phyloP scores from a whole-genome alignment of 495 filamentous ascomycete genomes.

The Podospora pseudocomata region DNA sequence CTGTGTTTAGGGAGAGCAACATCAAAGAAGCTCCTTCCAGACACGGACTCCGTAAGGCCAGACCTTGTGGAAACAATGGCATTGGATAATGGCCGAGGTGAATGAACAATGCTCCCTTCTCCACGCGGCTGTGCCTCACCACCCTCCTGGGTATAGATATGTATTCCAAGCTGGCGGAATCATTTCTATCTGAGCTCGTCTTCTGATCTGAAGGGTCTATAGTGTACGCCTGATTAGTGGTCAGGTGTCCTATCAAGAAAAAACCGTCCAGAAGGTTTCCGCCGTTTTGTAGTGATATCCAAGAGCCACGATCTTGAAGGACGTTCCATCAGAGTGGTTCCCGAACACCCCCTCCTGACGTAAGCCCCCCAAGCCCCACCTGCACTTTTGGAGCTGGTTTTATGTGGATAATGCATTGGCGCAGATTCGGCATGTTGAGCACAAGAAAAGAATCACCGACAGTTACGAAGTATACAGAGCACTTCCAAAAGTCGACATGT shows the following conservation, averaged over 20 bases:
- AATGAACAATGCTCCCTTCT: not conserved
- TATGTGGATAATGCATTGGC: not conserved
- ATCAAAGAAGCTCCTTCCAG: slow-evolving; percentile 1
- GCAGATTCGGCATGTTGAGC: not conserved
- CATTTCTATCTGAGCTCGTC: not conserved
- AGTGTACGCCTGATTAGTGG: not conserved
- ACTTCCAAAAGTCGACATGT: not conserved
- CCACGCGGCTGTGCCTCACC: not conserved
- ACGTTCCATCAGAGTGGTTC: slow-evolving; percentile 1
- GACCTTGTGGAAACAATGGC: not conserved
- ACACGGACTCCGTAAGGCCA: not conserved
- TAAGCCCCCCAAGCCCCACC: not conserved
- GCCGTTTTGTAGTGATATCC: not conserved
- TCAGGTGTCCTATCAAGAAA: not conserved
- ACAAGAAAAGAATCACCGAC: not conserved
- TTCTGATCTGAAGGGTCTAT: not conserved
- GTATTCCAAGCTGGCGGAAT: not conserved
- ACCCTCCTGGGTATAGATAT: not conserved
- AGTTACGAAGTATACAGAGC: not conserved
- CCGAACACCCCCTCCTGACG: not conserved
- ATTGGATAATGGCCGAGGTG: not conserved
- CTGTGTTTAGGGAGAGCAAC: not conserved
- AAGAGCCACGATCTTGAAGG: not conserved
- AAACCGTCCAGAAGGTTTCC: no score
- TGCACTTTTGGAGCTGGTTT: not conserved